phyloP scores from a whole-genome alignment of 2,329 filamentous ascomycete species.

The Colletotrichum destructivum region DNA sequence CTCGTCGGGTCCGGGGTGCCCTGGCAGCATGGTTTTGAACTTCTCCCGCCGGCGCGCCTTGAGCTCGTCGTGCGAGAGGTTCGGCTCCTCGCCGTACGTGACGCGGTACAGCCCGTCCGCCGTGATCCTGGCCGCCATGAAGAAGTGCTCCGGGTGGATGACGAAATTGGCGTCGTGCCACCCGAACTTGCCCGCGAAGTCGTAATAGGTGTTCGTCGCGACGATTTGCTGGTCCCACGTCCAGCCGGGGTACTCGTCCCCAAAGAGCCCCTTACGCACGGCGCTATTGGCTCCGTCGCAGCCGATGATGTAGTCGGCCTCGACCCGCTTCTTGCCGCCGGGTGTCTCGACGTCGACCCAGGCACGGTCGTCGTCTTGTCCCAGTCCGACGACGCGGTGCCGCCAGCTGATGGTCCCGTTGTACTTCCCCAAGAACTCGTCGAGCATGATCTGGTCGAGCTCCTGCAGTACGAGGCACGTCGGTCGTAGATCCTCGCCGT shows the following conservation, averaged over 20 bases:
- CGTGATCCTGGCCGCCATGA: slow-evolving; percentile 73
- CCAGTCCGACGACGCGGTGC: slow-evolving; percentile 62
- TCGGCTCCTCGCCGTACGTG: slow-evolving; percentile 72
- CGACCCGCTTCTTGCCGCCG: slow-evolving; percentile 53
- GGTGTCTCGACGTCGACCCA: slow-evolving; percentile 62
- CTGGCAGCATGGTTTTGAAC: slow-evolving; percentile 72
- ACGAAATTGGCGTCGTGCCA: slow-evolving; percentile 73
- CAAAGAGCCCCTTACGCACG: slow-evolving; percentile 66
- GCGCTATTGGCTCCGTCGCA: slow-evolving; percentile 69
- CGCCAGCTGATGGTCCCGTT: slow-evolving; percentile 59
- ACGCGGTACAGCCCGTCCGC: slow-evolving; percentile 74
- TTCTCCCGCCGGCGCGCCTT: slow-evolving; percentile 67
- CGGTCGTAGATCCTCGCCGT: slow-evolving; percentile 58
- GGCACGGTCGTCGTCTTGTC: slow-evolving; percentile 61
- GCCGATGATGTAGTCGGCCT: slow-evolving; percentile 69
- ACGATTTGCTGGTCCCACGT: slow-evolving; percentile 74
- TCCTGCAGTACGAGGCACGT: slow-evolving; percentile 60
- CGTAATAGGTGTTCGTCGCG: slow-evolving; percentile 76
- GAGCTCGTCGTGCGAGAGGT: slow-evolving; percentile 68
- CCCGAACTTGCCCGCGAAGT: slow-evolving; percentile 67
- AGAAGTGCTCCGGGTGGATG: slow-evolving; percentile 73
- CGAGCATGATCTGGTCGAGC: slow-evolving; percentile 59
- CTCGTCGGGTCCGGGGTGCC: slow-evolving; percentile 69
- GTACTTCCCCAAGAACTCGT: slow-evolving; percentile 54
- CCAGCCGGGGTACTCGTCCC: slow-evolving; percentile 70